Conservation (phyloP, 768 basidiomycete species). For the Leccinellum albellum region DNA sequence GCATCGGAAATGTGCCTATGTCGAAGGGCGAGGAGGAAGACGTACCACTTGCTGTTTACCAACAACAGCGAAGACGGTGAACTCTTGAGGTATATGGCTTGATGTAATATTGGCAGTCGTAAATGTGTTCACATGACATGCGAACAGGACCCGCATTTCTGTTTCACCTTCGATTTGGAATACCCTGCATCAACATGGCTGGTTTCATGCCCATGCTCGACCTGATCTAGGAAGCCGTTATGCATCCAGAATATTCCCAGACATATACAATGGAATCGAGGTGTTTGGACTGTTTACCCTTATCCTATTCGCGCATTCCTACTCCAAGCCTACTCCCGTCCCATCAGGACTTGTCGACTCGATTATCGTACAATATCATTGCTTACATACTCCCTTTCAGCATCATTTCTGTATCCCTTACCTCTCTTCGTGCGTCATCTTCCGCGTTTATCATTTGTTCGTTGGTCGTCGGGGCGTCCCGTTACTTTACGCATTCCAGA, state of each 20-base stretch:
- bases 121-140: constrained; percentile 5
- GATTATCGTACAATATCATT: constrained; percentile 32
- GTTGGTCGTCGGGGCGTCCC: constrained; percentile 1
- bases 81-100: constrained; percentile 11
- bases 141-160: constrained; percentile 3
- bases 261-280: constrained; percentile 14
- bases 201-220: constrained; percentile 5
- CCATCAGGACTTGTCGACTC: constrained; percentile 22
- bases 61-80: constrained; percentile 64
- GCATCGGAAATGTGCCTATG: constrained; percentile 31
- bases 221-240: constrained; percentile 24
- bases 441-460: not conserved
- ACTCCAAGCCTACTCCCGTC: constrained; percentile 19
- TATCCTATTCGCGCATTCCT: constrained; percentile 24
- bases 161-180: constrained; percentile 1
- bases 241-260: constrained; percentile 26
- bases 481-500: constrained; percentile 1
- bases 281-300: constrained; percentile 21
- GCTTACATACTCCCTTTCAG: constrained; percentile 23
- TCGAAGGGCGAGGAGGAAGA: constrained; percentile 66
- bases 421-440: constrained; percentile 7
- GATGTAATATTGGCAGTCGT: not conserved
- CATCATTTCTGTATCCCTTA: constrained; percentile 16
- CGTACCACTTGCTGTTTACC: constrained; percentile 73
- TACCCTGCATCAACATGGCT: constrained; percentile 4